Evolutionary conservation across 306 rosid genomes (phyloP).

Genomic region (Gastrolobium villosum): DNA sequence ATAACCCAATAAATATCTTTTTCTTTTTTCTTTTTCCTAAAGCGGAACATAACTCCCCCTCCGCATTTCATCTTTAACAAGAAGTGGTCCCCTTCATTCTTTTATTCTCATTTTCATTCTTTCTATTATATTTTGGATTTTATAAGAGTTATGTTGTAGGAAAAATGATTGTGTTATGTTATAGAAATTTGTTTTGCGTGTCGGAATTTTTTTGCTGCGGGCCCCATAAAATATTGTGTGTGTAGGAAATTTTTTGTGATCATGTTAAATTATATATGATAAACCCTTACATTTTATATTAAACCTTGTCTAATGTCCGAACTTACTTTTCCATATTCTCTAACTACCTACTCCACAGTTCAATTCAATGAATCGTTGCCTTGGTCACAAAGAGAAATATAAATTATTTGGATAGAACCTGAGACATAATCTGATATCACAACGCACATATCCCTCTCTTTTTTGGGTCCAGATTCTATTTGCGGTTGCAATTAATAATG

Average conservation of each 20-base stretch:
- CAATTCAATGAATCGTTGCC: background rate
- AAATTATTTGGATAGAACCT: slow-evolving; percentile 1
- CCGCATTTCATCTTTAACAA: background rate
- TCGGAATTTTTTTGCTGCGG: too few relatives aligned
- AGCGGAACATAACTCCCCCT: too few relatives aligned
- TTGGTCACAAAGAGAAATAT: background rate
- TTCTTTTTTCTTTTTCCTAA: too few relatives aligned
- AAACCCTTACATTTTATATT: background rate
- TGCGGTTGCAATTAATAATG: background rate
- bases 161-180: too few relatives aligned
- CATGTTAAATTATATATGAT: too few relatives aligned
- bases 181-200: too few relatives aligned
- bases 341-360: background rate
- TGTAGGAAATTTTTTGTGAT: too few relatives aligned
- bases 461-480: background rate
- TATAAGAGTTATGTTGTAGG: too few relatives aligned
- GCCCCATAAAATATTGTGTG: too few relatives aligned
- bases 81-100: background rate
- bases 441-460: background rate
- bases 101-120: background rate
- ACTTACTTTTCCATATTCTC: slow-evolving; percentile 1
- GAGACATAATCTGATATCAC: background rate
- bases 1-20: too few relatives aligned
- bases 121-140: too few relatives aligned
- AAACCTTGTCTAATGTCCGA: background rate